Conservation (phyloP, 305 asterid species). For the Solanum aculeatissimum region DNA sequence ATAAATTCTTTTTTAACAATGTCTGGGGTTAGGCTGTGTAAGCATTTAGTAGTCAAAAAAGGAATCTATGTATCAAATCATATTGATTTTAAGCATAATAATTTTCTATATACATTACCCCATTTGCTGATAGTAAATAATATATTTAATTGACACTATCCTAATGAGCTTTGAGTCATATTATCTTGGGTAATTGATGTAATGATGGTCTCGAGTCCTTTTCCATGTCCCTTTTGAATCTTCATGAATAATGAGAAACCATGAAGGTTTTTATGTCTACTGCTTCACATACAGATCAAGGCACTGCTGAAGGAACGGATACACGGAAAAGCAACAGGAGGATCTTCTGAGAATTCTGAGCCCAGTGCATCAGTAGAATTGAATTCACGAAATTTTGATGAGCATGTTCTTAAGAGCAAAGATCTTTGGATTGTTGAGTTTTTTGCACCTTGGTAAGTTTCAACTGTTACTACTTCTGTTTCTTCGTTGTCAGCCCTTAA, state of each 20-base stretch:
- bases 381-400: conserved; percentile 80
- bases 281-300: conserved; percentile 37
- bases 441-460: conserved; percentile 91
- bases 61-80: background rate
- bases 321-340: conserved; percentile 75
- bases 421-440: conserved; percentile 95
- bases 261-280: background rate
- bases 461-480: background rate
- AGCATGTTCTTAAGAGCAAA: conserved; percentile 74
- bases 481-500: background rate
- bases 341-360: conserved; percentile 72
- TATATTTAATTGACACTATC: background rate
- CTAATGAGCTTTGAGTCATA: background rate
- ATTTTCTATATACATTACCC: background rate
- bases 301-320: conserved; percentile 71
- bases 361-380: conserved; percentile 76
- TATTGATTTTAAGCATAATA: background rate
- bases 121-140: background rate
- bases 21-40: background rate
- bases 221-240: background rate
- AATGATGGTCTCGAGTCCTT: background rate
- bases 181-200: background rate
- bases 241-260: background rate
- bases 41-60: background rate
- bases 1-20: background rate